phyloP scores from a whole-genome alignment of 2,329 filamentous ascomycete genomes.

The Madurella fahalii region DNA sequence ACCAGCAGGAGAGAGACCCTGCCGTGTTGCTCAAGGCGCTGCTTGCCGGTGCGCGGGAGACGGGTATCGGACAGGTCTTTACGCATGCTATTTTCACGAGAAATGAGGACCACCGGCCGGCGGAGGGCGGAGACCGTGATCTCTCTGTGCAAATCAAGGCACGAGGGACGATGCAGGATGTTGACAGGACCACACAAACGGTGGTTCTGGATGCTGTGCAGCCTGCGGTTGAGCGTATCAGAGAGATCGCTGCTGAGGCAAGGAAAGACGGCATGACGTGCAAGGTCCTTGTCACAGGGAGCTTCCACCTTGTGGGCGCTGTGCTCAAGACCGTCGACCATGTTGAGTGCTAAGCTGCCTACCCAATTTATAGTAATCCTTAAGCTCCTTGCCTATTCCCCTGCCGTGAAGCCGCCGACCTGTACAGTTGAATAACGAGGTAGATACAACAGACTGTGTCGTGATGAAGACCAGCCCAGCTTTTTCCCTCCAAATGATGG shows the following conservation, averaged over 20 bases:
- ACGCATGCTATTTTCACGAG: constrained; percentile 75
- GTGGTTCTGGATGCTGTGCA: constrained; percentile 10
- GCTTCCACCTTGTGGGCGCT: constrained; percentile 58
- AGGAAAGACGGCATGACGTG: constrained; percentile 30
- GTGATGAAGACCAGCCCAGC: constrained; percentile 12
- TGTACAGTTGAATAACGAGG: constrained; percentile 17
- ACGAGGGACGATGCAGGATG: constrained; percentile 15
- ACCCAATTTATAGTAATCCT: neutral
- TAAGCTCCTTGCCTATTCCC: neutral
- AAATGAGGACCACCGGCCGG: constrained; percentile 48
- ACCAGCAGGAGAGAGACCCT: constrained; percentile 84
- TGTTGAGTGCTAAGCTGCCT: constrained; percentile 17
- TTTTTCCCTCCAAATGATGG: too few relatives aligned
- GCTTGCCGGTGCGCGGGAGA: constrained; percentile 49
- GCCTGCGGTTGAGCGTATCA: constrained; percentile 7
- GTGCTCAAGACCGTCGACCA: constrained; percentile 20
- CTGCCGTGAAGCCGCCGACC: constrained; percentile 11
- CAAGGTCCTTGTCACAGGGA: constrained; percentile 49
- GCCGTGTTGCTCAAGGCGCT: constrained; percentile 60
- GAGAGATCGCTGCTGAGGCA: constrained; percentile 12
- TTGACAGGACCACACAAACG: constrained; percentile 16
- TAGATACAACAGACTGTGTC: neutral
- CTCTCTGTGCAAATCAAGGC: constrained; percentile 56
- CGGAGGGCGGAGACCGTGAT: constrained; percentile 49
- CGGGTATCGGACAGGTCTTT: constrained; percentile 47